Base-by-base conservation (phyloP, 192 early-diverging fungal genomes). In the Coemansia sp. region DNA sequence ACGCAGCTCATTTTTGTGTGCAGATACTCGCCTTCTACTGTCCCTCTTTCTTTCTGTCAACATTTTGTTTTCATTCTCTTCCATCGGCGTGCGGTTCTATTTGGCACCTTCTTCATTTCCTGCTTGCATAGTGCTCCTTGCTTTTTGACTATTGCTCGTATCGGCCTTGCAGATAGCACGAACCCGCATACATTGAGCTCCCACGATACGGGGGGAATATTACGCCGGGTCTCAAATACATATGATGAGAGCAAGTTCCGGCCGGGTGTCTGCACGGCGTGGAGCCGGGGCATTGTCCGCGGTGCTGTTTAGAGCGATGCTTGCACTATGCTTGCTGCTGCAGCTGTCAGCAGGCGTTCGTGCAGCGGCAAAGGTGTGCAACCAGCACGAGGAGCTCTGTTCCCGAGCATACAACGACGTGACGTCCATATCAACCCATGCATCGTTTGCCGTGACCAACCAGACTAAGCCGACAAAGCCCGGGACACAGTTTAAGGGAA, bases 401-500 rank as follows among this genome's bases (percentile, higher is more conserved):
- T 48, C 62, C 32, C 72, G 78, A 15, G 51, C 73, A 64, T 81
- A 72, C 43, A 81, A 81, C 54, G 73, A 75, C 12, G 69, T 81
- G 11, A 64, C 78, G 4, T 65, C 39, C 27, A 54, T 72, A 27
- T 74, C 72, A 15, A 81, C 78, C 9, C 78, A 75, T 12, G 78
- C 78, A 12, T 81, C 78, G 43, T 74, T 72, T 49, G 78, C 78
- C 1, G n/a, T 65, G 58, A 69, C 66, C 17, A 57, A 32, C 32
- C 56, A 43, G 15, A 35, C 53, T 9, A 64, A 45, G 15, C 68
- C 72, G 6, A 49, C 65, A 7, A 45, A 47, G 21, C 73, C 73
- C 21, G 73, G 72, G 19, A 81, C 78, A 2, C 78, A 81, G 23
- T 81, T 72, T 69, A 75, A 72, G 56, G 56, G 62, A 29, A 81